These are phyloP conservation scores for Gymnopilus junonius DNA, from an alignment of 768 basidiomycete genomes.

Conservation along the genomic window DNA sequence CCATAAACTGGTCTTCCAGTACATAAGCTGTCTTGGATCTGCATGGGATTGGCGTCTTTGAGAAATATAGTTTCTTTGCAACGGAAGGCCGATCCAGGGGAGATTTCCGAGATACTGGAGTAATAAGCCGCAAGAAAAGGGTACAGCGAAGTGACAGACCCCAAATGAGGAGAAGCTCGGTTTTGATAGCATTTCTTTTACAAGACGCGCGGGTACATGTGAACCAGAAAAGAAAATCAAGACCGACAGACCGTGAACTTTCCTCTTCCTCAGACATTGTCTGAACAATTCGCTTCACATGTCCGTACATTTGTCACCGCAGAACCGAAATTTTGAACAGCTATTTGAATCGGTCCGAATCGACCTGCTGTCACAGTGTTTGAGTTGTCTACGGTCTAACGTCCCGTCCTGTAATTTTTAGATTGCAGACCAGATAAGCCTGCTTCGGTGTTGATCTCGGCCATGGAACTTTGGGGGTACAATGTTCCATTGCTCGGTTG, in stretches of 20 bases:
- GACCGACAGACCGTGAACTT: background rate
- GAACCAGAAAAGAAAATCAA: background rate
- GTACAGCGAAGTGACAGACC: background rate
- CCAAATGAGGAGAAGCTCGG: background rate
- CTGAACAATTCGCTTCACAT: background rate
- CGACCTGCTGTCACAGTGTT: background rate
- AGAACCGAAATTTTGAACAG: background rate
- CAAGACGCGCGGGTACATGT: background rate
- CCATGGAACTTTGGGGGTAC: constrained; percentile 1
- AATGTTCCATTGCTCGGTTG: background rate
- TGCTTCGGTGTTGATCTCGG: background rate
- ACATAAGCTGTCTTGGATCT: too few relatives aligned
- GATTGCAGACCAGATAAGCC: background rate
- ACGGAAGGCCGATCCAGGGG: background rate
- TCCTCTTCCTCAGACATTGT: background rate
- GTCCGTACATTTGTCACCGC: background rate
- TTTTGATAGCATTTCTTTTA: background rate
- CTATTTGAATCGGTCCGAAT: background rate
- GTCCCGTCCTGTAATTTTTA: background rate
- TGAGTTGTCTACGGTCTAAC: background rate
- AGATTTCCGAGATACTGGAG: background rate
- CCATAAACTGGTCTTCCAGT: background rate
- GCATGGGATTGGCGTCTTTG: background rate
- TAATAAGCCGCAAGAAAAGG: background rate
- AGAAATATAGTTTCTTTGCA: background rate